These are phyloP conservation scores for Pezicula carpinea DNA, from an alignment of 2,329 filamentous ascomycete genomes.

Conservation along the genomic window DNA sequence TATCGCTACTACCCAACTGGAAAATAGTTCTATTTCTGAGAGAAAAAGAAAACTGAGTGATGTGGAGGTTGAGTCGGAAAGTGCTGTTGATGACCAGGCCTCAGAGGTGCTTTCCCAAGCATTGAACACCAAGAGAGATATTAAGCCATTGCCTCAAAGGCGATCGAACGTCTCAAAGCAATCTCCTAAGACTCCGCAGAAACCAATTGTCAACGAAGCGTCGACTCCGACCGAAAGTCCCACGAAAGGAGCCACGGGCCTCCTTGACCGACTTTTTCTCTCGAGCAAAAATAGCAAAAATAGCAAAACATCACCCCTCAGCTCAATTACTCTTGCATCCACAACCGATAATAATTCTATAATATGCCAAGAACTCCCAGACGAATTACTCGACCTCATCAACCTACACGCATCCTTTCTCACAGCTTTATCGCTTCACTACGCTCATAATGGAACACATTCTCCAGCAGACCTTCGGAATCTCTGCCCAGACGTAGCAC, in stretches of 20 bases:
- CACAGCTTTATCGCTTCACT: conserved; percentile 63
- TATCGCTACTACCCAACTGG: conserved; percentile 28
- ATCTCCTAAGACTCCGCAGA: conserved; percentile 22
- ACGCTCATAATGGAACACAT: conserved; percentile 61
- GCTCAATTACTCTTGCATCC: conserved; percentile 13
- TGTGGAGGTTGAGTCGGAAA: conserved; percentile 16
- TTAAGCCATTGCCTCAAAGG: conserved; percentile 11
- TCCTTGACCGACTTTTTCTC: conserved; percentile 26
- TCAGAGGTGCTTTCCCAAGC: conserved; percentile 7
- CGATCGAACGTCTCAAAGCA: conserved; percentile 5
- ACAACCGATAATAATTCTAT: conserved; percentile 6
- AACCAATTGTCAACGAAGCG: conserved; percentile 10
- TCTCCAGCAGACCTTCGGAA: conserved; percentile 59
- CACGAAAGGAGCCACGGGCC: conserved; percentile 24
- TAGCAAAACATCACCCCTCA: conserved; percentile 15
- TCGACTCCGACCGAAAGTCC: conserved; percentile 22
- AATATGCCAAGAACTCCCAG: conserved; percentile 33
- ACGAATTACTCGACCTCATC: conserved; percentile 54
- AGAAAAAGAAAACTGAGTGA: conserved; percentile 26
- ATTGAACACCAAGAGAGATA: conserved; percentile 6
- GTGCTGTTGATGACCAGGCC: conserved; percentile 4
- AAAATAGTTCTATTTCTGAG: conserved; percentile 24
- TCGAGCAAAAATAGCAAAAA: conserved; percentile 17
- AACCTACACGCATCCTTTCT: conserved; percentile 63
- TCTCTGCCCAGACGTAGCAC: conserved; percentile 58